Percentiles rank a stretch among this genome's conserved stretches.
phyloP scores from a whole-genome alignment of 2,329 filamentous ascomycete species.

The Trichoderma sp. region DNA sequence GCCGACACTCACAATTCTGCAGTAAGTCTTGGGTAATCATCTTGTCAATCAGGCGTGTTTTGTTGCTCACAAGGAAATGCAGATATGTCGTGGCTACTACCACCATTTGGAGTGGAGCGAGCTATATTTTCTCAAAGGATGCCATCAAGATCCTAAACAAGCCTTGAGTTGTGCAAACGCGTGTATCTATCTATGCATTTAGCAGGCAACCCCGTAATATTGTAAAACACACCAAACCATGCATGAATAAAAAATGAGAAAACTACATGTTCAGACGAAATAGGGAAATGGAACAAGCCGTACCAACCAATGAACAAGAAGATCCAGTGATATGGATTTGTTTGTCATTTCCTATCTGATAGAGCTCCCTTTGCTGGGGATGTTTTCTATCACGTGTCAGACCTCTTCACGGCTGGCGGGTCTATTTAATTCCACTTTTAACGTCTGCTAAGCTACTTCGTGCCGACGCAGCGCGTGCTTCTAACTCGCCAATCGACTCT shows the following conservation, averaged over 20 bases:
- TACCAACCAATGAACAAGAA: not conserved
- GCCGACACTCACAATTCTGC: conserved; percentile 59
- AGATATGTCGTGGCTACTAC: conserved; percentile 48
- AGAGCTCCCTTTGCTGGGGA: not conserved
- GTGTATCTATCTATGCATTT: not conserved
- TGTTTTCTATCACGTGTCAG: not conserved
- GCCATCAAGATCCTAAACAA: conserved; percentile 72
- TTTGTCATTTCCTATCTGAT: not conserved
- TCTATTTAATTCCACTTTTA: not conserved
- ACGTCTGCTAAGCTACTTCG: not conserved
- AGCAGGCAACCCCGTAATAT: not conserved
- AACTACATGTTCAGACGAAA: not conserved
- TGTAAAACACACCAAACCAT: not conserved
- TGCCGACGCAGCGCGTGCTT: not conserved
- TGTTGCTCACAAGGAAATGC: not conserved
- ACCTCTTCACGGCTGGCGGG: not conserved
- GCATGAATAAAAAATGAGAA: not conserved
- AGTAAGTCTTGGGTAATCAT: conserved; percentile 51
- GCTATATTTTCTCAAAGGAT: conserved; percentile 88
- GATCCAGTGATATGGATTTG: not conserved
- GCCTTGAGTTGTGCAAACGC: conserved; percentile 14
- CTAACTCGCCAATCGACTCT: not conserved
- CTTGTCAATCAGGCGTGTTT: no score
- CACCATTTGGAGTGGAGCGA: conserved; percentile 90
- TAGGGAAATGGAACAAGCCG: not conserved